These are phyloP conservation scores for Saccharomycopsis sp. DNA, from an alignment of 805 yeast species.

Conservation along the genomic window DNA sequence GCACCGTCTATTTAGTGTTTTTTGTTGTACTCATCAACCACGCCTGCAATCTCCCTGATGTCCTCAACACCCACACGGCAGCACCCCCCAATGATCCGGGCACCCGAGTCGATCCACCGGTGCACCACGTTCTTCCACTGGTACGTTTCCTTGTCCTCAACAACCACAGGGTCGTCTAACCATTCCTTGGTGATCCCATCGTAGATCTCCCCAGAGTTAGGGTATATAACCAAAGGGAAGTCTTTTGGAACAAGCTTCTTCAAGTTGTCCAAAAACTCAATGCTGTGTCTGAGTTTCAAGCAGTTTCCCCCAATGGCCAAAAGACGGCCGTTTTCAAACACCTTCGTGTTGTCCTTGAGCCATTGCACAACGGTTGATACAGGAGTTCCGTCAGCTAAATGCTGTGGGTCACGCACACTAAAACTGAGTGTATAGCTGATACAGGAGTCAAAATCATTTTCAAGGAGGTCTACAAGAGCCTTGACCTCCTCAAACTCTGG, in stretches of 20 bases:
- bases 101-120: slow-evolving; percentile 29
- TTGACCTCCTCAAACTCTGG: slow-evolving; percentile 55
- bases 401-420: slow-evolving; percentile 34
- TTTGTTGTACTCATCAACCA: background rate
- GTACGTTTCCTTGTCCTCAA: slow-evolving; percentile 18
- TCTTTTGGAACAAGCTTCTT: slow-evolving; percentile 23
- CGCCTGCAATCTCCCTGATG: slow-evolving; percentile 16
- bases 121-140: slow-evolving; percentile 27
- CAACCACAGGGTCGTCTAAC: slow-evolving; percentile 24
- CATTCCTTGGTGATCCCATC: slow-evolving; percentile 42
- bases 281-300: slow-evolving; percentile 40
- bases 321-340: slow-evolving; percentile 27
- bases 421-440: slow-evolving; percentile 26
- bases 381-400: slow-evolving; percentile 46
- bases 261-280: slow-evolving; percentile 34
- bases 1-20: background rate
- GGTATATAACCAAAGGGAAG: slow-evolving; percentile 51
- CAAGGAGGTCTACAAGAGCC: slow-evolving; percentile 39
- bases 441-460: slow-evolving; percentile 29
- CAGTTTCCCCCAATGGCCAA: slow-evolving; percentile 66
- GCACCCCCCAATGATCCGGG: slow-evolving; percentile 38
- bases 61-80: slow-evolving; percentile 37
- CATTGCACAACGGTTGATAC: slow-evolving; percentile 29
- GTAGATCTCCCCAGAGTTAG: slow-evolving; percentile 69
- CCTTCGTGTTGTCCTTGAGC: slow-evolving; percentile 16